Evolutionary conservation across 345 rosid genomes (phyloP).

Genomic region (Moricandia arvensis): DNA sequence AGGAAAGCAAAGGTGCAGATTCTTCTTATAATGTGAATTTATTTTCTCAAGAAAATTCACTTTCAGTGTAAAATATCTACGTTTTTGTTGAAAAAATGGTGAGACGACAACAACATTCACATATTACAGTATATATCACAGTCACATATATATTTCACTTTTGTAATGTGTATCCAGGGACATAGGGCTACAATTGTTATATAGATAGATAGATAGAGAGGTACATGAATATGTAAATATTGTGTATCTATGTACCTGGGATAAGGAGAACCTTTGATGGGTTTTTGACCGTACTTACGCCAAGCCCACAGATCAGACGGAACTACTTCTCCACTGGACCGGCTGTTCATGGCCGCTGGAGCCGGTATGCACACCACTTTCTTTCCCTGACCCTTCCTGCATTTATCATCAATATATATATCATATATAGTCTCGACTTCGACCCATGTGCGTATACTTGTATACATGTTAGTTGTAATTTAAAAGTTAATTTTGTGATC

Average conservation of each 20-base stretch:
- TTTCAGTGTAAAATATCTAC: not conserved
- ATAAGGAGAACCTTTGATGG: slow-evolving; percentile 92
- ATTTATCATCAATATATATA: not conserved
- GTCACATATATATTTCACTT: not conserved
- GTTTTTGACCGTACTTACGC: slow-evolving; percentile 96
- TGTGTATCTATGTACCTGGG: slow-evolving; percentile 59
- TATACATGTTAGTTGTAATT: not conserved
- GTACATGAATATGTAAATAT: not conserved
- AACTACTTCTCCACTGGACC: slow-evolving; percentile 78
- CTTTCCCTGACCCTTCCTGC: slow-evolving; percentile 77
- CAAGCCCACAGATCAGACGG: slow-evolving; percentile 99
- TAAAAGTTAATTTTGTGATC: slow-evolving; percentile 37
- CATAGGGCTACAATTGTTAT: not conserved
- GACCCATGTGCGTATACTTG: not conserved
- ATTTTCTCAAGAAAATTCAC: not conserved
- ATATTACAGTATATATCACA: not conserved
- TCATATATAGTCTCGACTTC: not conserved
- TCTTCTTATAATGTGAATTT: slow-evolving; percentile 1
- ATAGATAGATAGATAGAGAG: too few relatives aligned
- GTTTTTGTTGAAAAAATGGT: not conserved
- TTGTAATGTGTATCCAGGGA: not conserved
- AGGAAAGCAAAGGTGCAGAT: slow-evolving; percentile 1
- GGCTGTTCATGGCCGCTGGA: slow-evolving; percentile 74
- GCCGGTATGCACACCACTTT: slow-evolving; percentile 90
- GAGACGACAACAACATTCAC: not conserved